Base-by-base conservation (phyloP, 495 filamentous ascomycete genomes). In the Bacidia gigantensis region DNA sequence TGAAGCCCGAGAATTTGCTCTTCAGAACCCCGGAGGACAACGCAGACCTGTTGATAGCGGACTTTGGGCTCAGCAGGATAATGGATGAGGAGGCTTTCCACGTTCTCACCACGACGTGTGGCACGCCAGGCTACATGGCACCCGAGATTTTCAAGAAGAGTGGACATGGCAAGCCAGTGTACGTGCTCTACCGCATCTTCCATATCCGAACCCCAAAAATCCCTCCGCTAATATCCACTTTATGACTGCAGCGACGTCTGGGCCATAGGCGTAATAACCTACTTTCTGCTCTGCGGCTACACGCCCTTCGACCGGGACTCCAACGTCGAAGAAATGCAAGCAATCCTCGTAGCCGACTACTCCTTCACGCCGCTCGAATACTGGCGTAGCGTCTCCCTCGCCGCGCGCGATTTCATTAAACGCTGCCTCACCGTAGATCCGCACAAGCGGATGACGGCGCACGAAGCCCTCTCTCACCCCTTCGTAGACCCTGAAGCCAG, bases 31-130 rank as follows among this genome's bases (percentile, higher is more conserved):
- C 74, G 3, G 74, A 76, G 54, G 74, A 77, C 53, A 77, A 77
- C 57, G 74, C 74, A 11, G 74, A 77, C 51, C 66, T 98, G n/a
- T 69, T 98, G 49, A 97, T 98, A 62, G 92, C 93, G 32, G 92
- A 98, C 65, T 98, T 98, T 61, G 92, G 92, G 9, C 70, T 98
- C 26, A 86, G 81, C 11, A 74, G 92, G 40, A 97, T 98, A 67
- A 96, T 98, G 89, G 93, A 98, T 64, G 93, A 97, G 69, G 89
- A 97, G 67, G 87, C 96, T 62, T 97, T 98, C 65, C 93, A 96
- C 62, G 89, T 97, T 23, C 69, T 98, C 32, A 98, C 93, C 3
- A 98, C 92, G 1, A 98, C 92, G 2, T 98, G 92, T 62, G 92
- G 92, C 26, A 98, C 92, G 5, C 92, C 92, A 0, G 93, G 93